phyloP scores from a whole-genome alignment of 2,329 filamentous ascomycete species.

The Phoma herbarum region DNA sequence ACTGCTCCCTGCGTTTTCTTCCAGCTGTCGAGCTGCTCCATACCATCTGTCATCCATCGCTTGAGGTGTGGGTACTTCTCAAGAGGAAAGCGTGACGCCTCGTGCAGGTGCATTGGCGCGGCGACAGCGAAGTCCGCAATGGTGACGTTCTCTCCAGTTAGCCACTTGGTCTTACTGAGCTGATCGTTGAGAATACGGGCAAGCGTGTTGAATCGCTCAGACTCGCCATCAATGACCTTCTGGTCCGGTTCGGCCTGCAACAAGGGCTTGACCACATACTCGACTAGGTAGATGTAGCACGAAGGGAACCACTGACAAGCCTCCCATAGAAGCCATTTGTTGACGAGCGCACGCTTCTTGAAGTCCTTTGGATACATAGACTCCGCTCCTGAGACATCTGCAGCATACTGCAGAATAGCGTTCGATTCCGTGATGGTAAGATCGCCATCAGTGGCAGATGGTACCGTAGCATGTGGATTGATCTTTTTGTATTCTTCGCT shows the following conservation, averaged over 20 bases:
- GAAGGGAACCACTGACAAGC: conserved; percentile 53
- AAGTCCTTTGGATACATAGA: conserved; percentile 53
- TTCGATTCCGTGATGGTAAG: conserved; percentile 55
- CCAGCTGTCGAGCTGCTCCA: conserved; percentile 52
- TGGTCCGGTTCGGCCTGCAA: conserved; percentile 49
- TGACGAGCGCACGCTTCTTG: conserved; percentile 51
- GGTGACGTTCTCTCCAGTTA: conserved; percentile 50
- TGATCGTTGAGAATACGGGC: conserved; percentile 52
- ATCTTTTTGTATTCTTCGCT: conserved; percentile 47
- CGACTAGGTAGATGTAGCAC: conserved; percentile 54
- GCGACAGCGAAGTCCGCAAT: conserved; percentile 56
- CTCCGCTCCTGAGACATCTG: conserved; percentile 43
- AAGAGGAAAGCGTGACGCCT: conserved; percentile 47
- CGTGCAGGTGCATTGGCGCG: conserved; percentile 52
- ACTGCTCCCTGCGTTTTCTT: conserved; percentile 53
- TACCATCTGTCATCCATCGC: conserved; percentile 50
- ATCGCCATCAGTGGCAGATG: conserved; percentile 52
- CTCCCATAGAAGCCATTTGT: conserved; percentile 57
- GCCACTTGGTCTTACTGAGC: conserved; percentile 51
- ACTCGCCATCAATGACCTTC: conserved; percentile 46
- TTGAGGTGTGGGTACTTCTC: conserved; percentile 52
- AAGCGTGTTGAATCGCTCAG: conserved; percentile 46
- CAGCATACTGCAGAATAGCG: conserved; percentile 54
- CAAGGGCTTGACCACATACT: conserved; percentile 54
- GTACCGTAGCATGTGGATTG: conserved; percentile 52